These are phyloP conservation scores for Capsicum chinense DNA, from an alignment of 257 asterid species.

Conservation along the genomic window DNA sequence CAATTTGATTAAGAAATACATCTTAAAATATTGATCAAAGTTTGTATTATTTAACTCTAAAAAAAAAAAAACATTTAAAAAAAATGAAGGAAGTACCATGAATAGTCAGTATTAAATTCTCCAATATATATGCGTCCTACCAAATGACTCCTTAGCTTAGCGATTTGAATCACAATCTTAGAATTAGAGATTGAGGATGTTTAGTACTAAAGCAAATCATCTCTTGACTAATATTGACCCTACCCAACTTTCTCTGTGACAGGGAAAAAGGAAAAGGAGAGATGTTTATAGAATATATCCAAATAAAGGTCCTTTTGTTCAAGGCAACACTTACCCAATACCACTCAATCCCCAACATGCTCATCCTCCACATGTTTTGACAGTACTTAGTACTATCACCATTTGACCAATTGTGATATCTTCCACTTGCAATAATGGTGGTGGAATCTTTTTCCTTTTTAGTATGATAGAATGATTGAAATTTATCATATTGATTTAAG, in stretches of 20 bases:
- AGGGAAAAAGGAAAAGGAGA: neutral
- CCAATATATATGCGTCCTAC: no score
- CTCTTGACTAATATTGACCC: neutral
- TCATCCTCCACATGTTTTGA: slow-evolving; percentile 37
- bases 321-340: slow-evolving; percentile 26
- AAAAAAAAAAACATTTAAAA: no score
- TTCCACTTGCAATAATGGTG: neutral
- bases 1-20: no score
- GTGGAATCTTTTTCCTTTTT: neutral
- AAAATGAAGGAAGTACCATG: no score
- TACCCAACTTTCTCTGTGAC: neutral
- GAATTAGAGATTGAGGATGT: no score
- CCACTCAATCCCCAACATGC: slow-evolving; percentile 35
- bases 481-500: neutral
- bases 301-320: slow-evolving; percentile 30
- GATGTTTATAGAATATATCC: slow-evolving; percentile 27
- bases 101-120: no score
- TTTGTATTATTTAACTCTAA: no score
- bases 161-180: no score
- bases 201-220: neutral
- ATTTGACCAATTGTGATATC: slow-evolving; percentile 25
- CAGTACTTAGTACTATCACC: neutral
- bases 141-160: no score
- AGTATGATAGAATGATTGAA: rapidly evolving
- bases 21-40: no score